These are phyloP conservation scores for Flaveria linearis DNA, from an alignment of 129 eudicot species.

Conservation along the genomic window DNA sequence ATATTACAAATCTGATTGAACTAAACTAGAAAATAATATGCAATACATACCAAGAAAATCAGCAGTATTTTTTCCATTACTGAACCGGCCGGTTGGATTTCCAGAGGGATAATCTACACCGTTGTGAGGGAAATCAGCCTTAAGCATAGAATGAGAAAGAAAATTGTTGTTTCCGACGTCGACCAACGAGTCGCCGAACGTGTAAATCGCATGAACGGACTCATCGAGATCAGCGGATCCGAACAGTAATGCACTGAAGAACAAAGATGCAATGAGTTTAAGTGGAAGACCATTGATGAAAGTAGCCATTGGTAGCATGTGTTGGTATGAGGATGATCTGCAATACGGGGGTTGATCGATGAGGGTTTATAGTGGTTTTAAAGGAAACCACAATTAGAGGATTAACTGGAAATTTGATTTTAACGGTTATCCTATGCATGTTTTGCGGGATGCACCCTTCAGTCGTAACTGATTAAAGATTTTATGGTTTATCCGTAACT, in stretches of 20 bases:
- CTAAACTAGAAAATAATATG: no score
- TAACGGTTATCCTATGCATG: no score
- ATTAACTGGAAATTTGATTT: no score
- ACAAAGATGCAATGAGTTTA: neutral
- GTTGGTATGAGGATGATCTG: neutral
- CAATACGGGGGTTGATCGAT: neutral
- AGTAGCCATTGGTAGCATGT: slow-evolving; percentile 22
- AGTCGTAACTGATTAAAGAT: no score
- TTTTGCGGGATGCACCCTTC: no score
- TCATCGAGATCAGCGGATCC: neutral
- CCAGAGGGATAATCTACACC: slow-evolving; percentile 61
- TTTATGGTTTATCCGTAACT: no score
- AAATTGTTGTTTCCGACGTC: slow-evolving; percentile 79
- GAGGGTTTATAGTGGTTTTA: neutral
- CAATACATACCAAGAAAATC: slow-evolving; percentile 60
- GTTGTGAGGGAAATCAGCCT: slow-evolving; percentile 72
- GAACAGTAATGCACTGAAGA: neutral
- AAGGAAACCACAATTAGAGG: neutral
- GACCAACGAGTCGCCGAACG: slow-evolving; percentile 72
- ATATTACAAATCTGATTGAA: no score
- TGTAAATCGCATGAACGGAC: slow-evolving; percentile 44
- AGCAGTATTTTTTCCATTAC: slow-evolving; percentile 82
- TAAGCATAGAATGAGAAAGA: slow-evolving; percentile 45
- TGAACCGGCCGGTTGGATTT: slow-evolving; percentile 70
- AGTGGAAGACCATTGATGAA: neutral